Base-by-base conservation (phyloP, 1,139 yeast genomes). In the Lodderomyces elongisporus region DNA sequence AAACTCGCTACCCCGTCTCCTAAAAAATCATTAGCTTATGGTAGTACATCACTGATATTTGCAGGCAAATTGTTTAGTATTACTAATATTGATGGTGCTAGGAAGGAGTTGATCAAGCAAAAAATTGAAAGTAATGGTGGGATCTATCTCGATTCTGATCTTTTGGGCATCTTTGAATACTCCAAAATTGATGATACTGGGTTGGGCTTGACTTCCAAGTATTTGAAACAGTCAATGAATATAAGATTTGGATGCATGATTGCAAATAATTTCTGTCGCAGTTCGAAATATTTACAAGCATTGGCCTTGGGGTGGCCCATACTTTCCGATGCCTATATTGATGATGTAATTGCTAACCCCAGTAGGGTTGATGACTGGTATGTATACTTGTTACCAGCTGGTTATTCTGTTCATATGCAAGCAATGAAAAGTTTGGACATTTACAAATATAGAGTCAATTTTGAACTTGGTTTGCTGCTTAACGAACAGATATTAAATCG, bases 261-360 rank as follows among this genome's bases (percentile, higher is more conserved):
- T 1, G 70, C 94, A 0, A 68, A 69, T 27, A 67, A 64, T 14
- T 67, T 69, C 43, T 66, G 75, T 22, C 65, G 95, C 28, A 84
- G 87, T 36, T 71, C 81, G 14, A 87, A 87, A 49, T 89, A 83
- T 49, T 55, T 88, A n/a, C 94, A 87, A 49, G 78, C 85, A 1
- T 58, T 88, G n/a, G 87, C 94, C 0, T 54, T 88, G 28, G 93
- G 94, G 2, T 87, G 95, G 95, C 97, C 97, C 1, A 73, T 87
- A 14, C 49, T 89, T 21, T 77, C 85, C 3, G 71, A 73, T 40
- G 54, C 60, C 10, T 88, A 73, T 45, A 63, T 89, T 7, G 54
- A 58, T n/a, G 82, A 79, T 41, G 70, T 83, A 37, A 47, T 74
- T 1, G 43, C 46, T 3, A 51, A 55, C 26, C 35, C 42, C 0